Percentiles rank a stretch among this genome's conserved stretches.
phyloP scores from a whole-genome alignment of 1,139 yeast genomes.

The Suhomyces choctaworum region DNA sequence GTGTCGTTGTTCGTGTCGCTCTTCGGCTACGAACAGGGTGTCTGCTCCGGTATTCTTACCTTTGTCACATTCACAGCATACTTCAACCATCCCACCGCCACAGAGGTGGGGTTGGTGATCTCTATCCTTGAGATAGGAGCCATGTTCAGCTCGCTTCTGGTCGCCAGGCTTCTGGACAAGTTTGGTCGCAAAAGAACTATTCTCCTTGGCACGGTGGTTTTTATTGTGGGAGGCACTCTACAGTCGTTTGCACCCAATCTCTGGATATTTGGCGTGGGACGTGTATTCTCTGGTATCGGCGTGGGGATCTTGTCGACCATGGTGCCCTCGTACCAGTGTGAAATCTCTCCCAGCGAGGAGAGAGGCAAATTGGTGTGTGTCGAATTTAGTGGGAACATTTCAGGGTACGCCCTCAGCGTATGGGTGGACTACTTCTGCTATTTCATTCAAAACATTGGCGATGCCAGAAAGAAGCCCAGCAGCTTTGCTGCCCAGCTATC shows the following conservation, averaged over 20 bases:
- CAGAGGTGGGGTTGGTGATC: constrained; percentile 51
- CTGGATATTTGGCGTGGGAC: constrained; percentile 46
- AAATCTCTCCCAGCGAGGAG: constrained; percentile 55
- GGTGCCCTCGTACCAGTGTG: constrained; percentile 58
- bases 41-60: constrained; percentile 74
- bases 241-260: constrained; percentile 49
- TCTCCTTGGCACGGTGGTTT: constrained; percentile 47
- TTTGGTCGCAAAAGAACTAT: constrained; percentile 53
- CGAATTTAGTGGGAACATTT: constrained; percentile 55
- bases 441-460: constrained; percentile 45
- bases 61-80: constrained; percentile 48
- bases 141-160: constrained; percentile 47
- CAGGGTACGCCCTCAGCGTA: constrained; percentile 53
- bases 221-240: constrained; percentile 52
- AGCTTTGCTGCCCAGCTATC: constrained; percentile 46
- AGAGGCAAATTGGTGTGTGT: constrained; percentile 57
- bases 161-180: constrained; percentile 47
- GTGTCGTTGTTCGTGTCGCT: constrained; percentile 82
- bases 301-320: constrained; percentile 55
- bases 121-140: constrained; percentile 57
- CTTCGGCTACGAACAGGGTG: constrained; percentile 92
- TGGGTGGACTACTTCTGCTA: constrained; percentile 58
- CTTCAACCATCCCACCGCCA: constrained; percentile 46
- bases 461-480: constrained; percentile 38
- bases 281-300: constrained; percentile 54